These are phyloP conservation scores for Tardiomyces blankii DNA, from an alignment of 1,139 yeast genomes.

Conservation along the genomic window DNA sequence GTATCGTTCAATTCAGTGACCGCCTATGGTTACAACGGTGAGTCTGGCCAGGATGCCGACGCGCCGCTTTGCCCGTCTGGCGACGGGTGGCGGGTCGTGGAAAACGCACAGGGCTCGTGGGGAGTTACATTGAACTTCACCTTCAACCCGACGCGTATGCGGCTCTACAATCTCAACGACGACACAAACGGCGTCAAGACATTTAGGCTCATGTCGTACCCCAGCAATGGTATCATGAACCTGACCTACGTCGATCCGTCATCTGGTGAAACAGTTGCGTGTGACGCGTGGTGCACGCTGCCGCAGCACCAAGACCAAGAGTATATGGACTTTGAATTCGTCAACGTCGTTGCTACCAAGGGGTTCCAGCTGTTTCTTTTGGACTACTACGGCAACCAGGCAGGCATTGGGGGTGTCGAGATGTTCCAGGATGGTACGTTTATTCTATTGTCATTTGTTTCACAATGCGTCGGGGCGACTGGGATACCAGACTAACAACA, in stretches of 20 bases:
- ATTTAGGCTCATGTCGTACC: slow-evolving; percentile 67
- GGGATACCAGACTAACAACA: neutral
- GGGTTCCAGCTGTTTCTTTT: slow-evolving; percentile 55
- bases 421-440: slow-evolving; percentile 44
- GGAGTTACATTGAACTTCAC: slow-evolving; percentile 47
- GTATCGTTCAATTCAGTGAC: slow-evolving; percentile 55
- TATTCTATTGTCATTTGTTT: slow-evolving; percentile 1
- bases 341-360: slow-evolving; percentile 53
- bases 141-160: slow-evolving; percentile 58
- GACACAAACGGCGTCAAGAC: slow-evolving; percentile 44
- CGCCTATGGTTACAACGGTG: slow-evolving; percentile 37
- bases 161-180: slow-evolving; percentile 48
- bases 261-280: slow-evolving; percentile 37
- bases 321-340: slow-evolving; percentile 76
- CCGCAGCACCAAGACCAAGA: slow-evolving; percentile 33
- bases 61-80: slow-evolving; percentile 51
- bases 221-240: slow-evolving; percentile 86
- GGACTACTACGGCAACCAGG: slow-evolving; percentile 59
- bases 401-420: slow-evolving; percentile 64
- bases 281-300: slow-evolving; percentile 87
- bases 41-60: slow-evolving; percentile 27
- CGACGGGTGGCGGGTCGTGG: slow-evolving; percentile 46
- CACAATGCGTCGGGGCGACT: neutral
- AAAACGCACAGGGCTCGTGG: slow-evolving; percentile 55
- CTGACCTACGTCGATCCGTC: slow-evolving; percentile 71